Percentiles rank a stretch among this genome's conserved stretches.
Evolutionary conservation across 306 rosid species (phyloP).

Genomic region (Prunus fruticosa): DNA sequence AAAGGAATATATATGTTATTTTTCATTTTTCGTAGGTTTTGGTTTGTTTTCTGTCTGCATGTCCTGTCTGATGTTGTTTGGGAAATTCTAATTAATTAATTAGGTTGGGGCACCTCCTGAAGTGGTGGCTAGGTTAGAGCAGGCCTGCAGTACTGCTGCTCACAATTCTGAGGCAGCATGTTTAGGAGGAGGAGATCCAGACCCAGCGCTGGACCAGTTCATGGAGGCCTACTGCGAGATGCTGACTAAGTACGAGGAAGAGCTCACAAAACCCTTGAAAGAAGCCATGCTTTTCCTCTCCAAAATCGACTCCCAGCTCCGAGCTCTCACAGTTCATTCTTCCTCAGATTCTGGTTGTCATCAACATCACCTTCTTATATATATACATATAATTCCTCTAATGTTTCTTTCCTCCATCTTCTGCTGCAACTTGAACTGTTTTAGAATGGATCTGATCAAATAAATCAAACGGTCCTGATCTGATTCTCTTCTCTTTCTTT

Average conservation of each 20-base stretch:
- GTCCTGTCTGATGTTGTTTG: background rate
- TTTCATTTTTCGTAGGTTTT: background rate
- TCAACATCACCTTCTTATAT: too few species aligned
- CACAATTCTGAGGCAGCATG: background rate
- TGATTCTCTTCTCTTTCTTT: too few species aligned
- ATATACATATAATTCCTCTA: background rate
- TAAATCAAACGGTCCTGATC: background rate
- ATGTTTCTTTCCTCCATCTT: background rate
- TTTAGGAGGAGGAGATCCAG: slow-evolving; percentile 11
- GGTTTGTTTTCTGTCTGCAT: background rate
- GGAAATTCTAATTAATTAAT: background rate
- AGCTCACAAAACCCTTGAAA: slow-evolving; percentile 42
- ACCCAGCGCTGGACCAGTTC: slow-evolving; percentile 50
- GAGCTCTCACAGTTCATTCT: slow-evolving; percentile 19
- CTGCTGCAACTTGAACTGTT: background rate
- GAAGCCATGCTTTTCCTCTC: slow-evolving; percentile 53
- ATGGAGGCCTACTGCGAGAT: slow-evolving; percentile 62
- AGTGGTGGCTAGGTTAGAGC: slow-evolving; percentile 41
- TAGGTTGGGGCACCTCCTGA: slow-evolving; percentile 51
- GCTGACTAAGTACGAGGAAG: slow-evolving; percentile 48
- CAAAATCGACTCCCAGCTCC: slow-evolving; percentile 37
- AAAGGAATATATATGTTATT: background rate
- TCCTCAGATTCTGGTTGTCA: slow-evolving; percentile 32
- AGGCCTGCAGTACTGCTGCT: slow-evolving; percentile 11
- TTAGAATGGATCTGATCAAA: background rate